phyloP scores from a whole-genome alignment of 202 grass and related monocot genomes.

The Dendrocalamus latiflorus region DNA sequence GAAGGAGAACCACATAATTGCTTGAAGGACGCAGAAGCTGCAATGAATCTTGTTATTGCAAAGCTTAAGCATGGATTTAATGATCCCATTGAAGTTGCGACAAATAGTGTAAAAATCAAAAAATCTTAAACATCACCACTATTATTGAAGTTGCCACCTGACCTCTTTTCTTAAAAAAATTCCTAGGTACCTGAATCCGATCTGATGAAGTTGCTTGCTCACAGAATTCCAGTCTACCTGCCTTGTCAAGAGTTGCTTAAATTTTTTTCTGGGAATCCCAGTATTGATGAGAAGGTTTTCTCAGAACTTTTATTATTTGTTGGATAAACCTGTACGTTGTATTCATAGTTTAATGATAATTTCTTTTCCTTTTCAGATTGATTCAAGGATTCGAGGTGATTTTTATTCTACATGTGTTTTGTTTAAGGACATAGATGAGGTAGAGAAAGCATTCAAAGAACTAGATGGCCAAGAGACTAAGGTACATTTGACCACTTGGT shows the following conservation, averaged over 20 bases:
- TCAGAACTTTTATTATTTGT: neutral
- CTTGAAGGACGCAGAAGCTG: constrained; percentile 89
- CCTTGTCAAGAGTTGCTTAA: constrained; percentile 57
- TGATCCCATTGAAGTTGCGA: constrained; percentile 55
- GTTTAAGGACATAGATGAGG: constrained; percentile 47
- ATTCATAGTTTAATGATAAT: neutral
- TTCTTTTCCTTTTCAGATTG: constrained; percentile 38
- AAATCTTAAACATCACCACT: neutral
- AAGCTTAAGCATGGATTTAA: constrained; percentile 73
- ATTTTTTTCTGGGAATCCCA: constrained; percentile 45
- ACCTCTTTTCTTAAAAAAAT: constrained; percentile 14
- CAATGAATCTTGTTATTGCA: constrained; percentile 73
- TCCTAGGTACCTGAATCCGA: constrained; percentile 62
- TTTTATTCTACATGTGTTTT: constrained; percentile 61
- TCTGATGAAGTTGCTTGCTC: constrained; percentile 54
- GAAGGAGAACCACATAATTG: constrained; percentile 87
- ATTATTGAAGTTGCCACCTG: constrained; percentile 7
- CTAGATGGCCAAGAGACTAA: constrained; percentile 59
- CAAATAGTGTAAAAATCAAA: constrained; percentile 36
- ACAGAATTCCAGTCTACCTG: constrained; percentile 66
- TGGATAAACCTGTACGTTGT: neutral
- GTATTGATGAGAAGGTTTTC: constrained; percentile 58
- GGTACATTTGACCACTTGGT: constrained; percentile 28
- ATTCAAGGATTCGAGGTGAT: constrained; percentile 51
- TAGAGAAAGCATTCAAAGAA: constrained; percentile 58